Base-by-base conservation (phyloP, 1,284 basidiomycete species). In the Malassezia furfur region DNA sequence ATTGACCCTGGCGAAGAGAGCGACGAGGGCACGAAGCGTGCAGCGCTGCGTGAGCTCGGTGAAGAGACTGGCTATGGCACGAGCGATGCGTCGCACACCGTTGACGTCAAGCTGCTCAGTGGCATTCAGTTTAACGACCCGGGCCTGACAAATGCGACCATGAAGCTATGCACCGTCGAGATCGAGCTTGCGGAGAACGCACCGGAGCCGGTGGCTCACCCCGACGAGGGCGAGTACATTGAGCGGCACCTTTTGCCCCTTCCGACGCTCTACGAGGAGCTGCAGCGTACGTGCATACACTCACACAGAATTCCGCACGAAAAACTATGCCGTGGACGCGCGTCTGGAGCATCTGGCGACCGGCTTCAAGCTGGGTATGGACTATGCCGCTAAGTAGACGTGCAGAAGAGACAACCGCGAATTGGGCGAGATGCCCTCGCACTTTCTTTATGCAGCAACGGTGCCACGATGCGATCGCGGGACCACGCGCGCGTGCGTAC, bases 21-120 rank as follows among this genome's bases (percentile, higher is more conserved):
- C 3, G 60, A 68, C 15, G 60, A 67, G 19, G 68, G 69, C 8
- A 64, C 68, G 21, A 60, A 59, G 41, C 25, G 61, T n/a, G 73
- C 72, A 2, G 72, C 66, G 0, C 54, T 70, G 35, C 53, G 70
- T 12, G 69, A 74, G 46, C 50, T 75, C 15, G 48, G 58, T 11
- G 72, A 75, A 45, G 73, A 74, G 57, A 75, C 72, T 0, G 73
- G 73, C 3, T 75, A 72, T 49, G 67, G 70, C 2, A 60, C 62
- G 3, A 56, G 54, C 12, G 56, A 62, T 47, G 53, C 63, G 34
- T 70, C 65, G 2, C 66, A 62, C 1, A 53, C 53, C 14, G 61
- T 70, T 10, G 40, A 52, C 5, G 66, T 75, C 14, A 39, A 60
- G 31, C 57, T 64, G 38, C 61, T 63, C 11, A 67, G 63, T 14